Evolutionary conservation across 768 basidiomycete genomes (phyloP).

Genomic region (Agaricus sinodeliciosus): DNA sequence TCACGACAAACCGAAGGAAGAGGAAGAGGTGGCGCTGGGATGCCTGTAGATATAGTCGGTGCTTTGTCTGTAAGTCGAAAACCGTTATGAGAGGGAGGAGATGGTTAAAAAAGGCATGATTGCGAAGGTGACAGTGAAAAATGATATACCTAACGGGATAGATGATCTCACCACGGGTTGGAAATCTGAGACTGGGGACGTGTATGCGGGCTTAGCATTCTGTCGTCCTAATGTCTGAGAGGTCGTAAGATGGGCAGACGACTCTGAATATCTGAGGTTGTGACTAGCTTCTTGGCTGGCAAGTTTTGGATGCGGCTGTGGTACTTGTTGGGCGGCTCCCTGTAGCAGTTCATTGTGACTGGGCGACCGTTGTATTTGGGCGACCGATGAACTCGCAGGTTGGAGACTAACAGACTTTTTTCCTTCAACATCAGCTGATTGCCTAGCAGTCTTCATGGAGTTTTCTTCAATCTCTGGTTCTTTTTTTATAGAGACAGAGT

Average conservation of each 20-base stretch:
- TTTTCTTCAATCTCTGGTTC: constrained; percentile 4
- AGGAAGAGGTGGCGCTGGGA: neutral
- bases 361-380: too few species aligned
- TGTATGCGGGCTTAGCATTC: neutral
- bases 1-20: neutral
- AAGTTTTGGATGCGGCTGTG: neutral
- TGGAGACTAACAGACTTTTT: neutral
- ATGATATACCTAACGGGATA: neutral
- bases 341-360: too few species aligned
- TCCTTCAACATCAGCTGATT: neutral
- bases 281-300: too few species aligned
- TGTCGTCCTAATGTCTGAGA: neutral
- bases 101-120: neutral
- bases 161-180: neutral
- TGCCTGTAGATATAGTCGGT: neutral
- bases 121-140: neutral
- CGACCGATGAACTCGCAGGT: neutral
- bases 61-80: neutral
- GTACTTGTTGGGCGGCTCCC: neutral
- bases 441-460: neutral
- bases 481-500: neutral
- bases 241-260: too few species aligned
- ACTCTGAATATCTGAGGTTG: too few species aligned
- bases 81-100: neutral
- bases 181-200: neutral